Evolutionary conservation across 2,329 filamentous ascomycete genomes (phyloP).

Genomic region (Calonectria pauciramosa): DNA sequence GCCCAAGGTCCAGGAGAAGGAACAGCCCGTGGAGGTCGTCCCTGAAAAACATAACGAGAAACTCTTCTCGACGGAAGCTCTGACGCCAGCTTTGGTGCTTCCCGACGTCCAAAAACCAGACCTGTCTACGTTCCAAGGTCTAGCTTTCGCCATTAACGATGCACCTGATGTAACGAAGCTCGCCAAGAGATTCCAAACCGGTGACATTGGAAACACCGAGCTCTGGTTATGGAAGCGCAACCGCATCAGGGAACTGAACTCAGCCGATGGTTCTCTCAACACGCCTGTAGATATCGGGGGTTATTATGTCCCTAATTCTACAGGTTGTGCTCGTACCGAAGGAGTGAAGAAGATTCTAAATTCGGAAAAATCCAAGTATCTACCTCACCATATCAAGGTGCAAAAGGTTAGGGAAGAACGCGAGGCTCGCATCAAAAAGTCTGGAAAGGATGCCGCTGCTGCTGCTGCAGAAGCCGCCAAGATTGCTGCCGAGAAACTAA

Average conservation of each 20-base stretch:
- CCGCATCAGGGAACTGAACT: constrained; percentile 69
- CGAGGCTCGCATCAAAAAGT: constrained; percentile 80
- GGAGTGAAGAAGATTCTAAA: constrained; percentile 96
- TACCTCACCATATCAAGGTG: constrained; percentile 97
- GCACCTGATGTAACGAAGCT: constrained; percentile 64
- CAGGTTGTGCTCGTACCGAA: constrained; percentile 91
- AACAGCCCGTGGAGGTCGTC: constrained; percentile 44
- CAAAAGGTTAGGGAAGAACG: constrained; percentile 92
- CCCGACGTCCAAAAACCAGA: constrained; percentile 61
- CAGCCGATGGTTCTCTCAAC: constrained; percentile 44
- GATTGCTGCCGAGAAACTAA: constrained; percentile 82
- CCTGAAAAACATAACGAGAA: constrained; percentile 62
- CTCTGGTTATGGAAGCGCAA: constrained; percentile 71
- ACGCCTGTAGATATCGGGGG: constrained; percentile 66
- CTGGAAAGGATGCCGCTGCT: constrained; percentile 74
- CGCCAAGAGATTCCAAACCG: constrained; percentile 60
- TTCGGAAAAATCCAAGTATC: constrained; percentile 97
- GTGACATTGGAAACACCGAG: constrained; percentile 63
- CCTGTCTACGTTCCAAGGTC: constrained; percentile 58
- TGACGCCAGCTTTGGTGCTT: constrained; percentile 59
- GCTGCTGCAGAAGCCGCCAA: constrained; percentile 79
- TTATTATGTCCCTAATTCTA: constrained; percentile 87
- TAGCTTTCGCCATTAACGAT: constrained; percentile 61
- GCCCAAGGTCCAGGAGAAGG: constrained; percentile 35
- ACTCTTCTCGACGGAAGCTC: constrained; percentile 63